phyloP scores from a whole-genome alignment of 2,329 filamentous ascomycete species.

The Cordyceps cateniannulata region DNA sequence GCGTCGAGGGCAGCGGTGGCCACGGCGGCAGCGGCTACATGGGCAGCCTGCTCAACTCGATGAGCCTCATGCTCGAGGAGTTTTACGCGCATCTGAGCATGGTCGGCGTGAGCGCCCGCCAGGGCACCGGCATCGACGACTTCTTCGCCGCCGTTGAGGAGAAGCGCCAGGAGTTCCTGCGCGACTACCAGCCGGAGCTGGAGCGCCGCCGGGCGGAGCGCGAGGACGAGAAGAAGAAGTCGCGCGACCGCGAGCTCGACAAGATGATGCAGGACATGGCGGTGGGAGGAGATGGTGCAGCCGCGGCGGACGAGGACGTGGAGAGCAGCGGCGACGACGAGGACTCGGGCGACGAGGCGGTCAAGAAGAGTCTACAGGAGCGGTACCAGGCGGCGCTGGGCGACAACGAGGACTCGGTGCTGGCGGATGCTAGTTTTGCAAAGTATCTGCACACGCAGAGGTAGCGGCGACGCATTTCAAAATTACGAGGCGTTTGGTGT shows the following conservation, averaged over 20 bases:
- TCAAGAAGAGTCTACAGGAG: constrained; percentile 61
- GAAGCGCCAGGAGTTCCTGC: constrained; percentile 82
- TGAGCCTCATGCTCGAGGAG: constrained; percentile 95
- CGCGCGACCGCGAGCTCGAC: constrained; percentile 74
- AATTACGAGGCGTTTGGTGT: constrained; percentile 19
- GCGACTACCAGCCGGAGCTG: constrained; percentile 87
- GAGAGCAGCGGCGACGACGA: constrained; percentile 54
- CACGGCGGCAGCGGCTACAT: constrained; percentile 87
- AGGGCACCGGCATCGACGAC: constrained; percentile 82
- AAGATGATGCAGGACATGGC: constrained; percentile 94
- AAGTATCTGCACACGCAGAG: constrained; percentile 49
- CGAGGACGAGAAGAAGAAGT: constrained; percentile 64
- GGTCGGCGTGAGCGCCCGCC: constrained; percentile 88
- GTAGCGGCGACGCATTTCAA: constrained; percentile 6
- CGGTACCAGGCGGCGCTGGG: constrained; percentile 72
- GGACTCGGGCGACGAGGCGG: constrained; percentile 51
- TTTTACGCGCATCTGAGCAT: constrained; percentile 94
- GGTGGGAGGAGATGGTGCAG: constrained; percentile 34
- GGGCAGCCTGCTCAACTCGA: constrained; percentile 90
- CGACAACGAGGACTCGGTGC: constrained; percentile 45
- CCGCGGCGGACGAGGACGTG: constrained; percentile 43
- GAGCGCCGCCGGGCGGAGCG: constrained; percentile 70
- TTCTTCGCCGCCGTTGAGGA: constrained; percentile 86
- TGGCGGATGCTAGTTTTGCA: constrained; percentile 54
- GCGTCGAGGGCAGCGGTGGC: constrained; percentile 60